Evolutionary conservation across 805 yeast genomes (phyloP).

Genomic region (Babjeviella inositovora): DNA sequence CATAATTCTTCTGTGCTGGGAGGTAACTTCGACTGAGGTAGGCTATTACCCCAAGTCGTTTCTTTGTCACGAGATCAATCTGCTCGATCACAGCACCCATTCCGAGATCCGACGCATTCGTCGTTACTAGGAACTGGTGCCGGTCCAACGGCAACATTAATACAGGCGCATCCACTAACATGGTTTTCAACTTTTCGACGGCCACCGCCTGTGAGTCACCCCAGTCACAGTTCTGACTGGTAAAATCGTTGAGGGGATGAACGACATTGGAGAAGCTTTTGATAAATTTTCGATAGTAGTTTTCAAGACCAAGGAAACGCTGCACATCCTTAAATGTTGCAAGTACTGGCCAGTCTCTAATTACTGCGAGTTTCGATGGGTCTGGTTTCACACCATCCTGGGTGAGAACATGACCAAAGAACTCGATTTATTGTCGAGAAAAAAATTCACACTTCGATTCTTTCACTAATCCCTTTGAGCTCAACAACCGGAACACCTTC

Average conservation of each 20-base stretch:
- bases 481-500: slow-evolving; percentile 1
- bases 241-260: slow-evolving; percentile 1
- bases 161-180: too few species aligned
- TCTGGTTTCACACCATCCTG: slow-evolving; percentile 3
- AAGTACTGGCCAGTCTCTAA: slow-evolving; percentile 3
- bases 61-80: not conserved
- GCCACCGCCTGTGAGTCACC: too few species aligned
- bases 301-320: slow-evolving; percentile 3
- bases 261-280: slow-evolving; percentile 2
- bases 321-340: slow-evolving; percentile 1
- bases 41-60: slow-evolving; percentile 2
- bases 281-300: slow-evolving; percentile 3
- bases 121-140: slow-evolving; percentile 2
- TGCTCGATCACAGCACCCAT: slow-evolving; percentile 5
- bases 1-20: slow-evolving; percentile 2
- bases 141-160: slow-evolving; percentile 1
- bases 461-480: too few species aligned
- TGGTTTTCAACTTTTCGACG: too few species aligned
- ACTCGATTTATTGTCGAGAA: slow-evolving; percentile 2
- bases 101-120: slow-evolving; percentile 3
- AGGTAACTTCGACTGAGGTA: slow-evolving; percentile 2
- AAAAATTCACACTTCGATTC: slow-evolving; percentile 3
- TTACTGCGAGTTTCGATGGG: slow-evolving; percentile 1
- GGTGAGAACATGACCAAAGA: slow-evolving; percentile 4
- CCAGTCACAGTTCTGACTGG: too few species aligned